Conservation (phyloP, 1,284 basidiomycete genomes). For the Cryptococcus jaspeensis region DNA sequence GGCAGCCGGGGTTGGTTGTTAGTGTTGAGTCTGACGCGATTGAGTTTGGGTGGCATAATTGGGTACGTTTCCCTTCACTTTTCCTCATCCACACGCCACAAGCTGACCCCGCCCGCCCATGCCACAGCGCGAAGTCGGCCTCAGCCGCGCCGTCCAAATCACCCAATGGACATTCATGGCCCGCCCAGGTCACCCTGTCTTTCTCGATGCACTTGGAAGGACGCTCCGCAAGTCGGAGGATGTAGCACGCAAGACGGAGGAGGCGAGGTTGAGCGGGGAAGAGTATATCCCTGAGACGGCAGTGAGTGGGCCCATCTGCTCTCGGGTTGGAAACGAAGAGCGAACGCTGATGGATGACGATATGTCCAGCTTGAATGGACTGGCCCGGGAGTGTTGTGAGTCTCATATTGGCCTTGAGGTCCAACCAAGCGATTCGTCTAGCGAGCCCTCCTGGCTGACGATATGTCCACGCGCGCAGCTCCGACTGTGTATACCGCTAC, state of each 20-base stretch:
- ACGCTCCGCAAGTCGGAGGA: conserved; percentile 32
- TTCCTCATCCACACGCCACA: background rate
- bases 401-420: background rate
- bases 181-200: conserved; percentile 42
- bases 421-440: too few species aligned
- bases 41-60: conserved; percentile 37
- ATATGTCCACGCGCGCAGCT: conserved; percentile 11
- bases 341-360: background rate
- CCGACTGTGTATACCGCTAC: conserved; percentile 43
- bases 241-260: conserved; percentile 14
- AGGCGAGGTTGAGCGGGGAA: conserved; percentile 24
- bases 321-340: background rate
- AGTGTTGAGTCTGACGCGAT: conserved; percentile 40
- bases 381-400: conserved; percentile 42
- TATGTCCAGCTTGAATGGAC: conserved; percentile 37
- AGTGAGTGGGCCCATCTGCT: conserved; percentile 17
- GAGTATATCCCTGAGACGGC: conserved; percentile 30
- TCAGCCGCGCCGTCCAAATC: conserved; percentile 40
- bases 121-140: conserved; percentile 25
- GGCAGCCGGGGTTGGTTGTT: conserved; percentile 30
- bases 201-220: conserved; percentile 37
- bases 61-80: conserved; percentile 14
- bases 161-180: conserved; percentile 45
- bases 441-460: background rate
- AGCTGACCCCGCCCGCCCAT: background rate